Base-by-base conservation (phyloP, 768 basidiomycete genomes). In the Lactarius quietus region DNA sequence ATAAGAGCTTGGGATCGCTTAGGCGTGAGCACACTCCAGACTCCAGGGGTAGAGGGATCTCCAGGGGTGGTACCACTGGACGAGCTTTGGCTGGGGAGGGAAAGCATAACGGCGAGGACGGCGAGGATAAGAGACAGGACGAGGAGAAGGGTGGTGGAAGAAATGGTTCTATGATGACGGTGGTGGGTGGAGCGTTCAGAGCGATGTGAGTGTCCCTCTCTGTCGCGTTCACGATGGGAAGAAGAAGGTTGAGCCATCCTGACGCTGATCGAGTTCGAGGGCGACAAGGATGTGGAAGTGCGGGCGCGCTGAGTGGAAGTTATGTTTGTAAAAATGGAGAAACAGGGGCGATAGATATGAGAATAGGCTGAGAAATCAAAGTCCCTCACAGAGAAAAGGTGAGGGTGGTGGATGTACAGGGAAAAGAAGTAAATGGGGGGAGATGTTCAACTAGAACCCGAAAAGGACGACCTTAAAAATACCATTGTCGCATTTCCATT, bases 211-310 rank as follows among this genome's bases (percentile, higher is more conserved):
- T 86, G 84, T 64, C 85, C 77, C 63, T 78, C 76, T 41, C 81
- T 77, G 54, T 82, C 81, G 23, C 81, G 80, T 8, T 82, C 87
- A 73, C 87, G 79, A 52, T 85, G 90, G 35, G 91, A 92, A 29
- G 91, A 91, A 35, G 90, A 91, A 60, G 90, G 90, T 77, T 90
- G 86, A 67, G 91, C 91, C 91, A 93, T 93, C 82, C 88, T 89
- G 78, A 84, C 86, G 86, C 81, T 83, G 68, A 81, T 71, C 73
- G 82, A 83, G 66, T 82, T 77, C 73, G 81, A 81, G 69, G 90
- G 88, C 83, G 91, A 91, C 83, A 92, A 81, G 83, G 89, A 89
- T 72, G 86, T 84, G 64, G 83, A 78, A 62, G 88, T 84, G 61
- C 80, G 74, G 59, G 72, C 68, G 70, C 83, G 83, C 76, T 84